Base-by-base conservation (phyloP, 192 early-diverging fungal genomes). In the Backusella tarrabulga region DNA sequence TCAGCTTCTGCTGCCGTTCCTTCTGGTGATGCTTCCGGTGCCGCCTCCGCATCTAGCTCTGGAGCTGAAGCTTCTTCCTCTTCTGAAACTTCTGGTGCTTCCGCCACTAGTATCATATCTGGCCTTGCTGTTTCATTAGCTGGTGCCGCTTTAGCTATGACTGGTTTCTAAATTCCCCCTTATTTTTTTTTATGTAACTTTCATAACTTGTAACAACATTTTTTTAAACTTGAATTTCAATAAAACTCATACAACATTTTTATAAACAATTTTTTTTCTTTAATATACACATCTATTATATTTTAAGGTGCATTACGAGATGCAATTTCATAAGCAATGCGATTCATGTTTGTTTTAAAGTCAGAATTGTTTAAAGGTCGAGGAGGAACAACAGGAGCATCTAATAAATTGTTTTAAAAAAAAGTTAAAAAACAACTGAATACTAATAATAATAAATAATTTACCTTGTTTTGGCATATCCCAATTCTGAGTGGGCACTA, bases 291-390 rank as follows among this genome's bases (percentile, higher is more conserved):
- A 4, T 60, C 9, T 56, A 56, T n/a, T 56, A 11, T 56, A 56
- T 63, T 63, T 63, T 63, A 63, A 63, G 56, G 9, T 29, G 21
- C 26, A 29, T 29, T 63, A 63, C 21, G 56, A 63, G 56, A 12
- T 63, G 56, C 9, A 29, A 63, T 29, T 63, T 63, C 21, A 14
- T 29, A 63, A 63, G 23, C 56, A 63, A 63, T 29, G 23, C 56
- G 56, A 11, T 60, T 60, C 54, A 60, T 60, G 23, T 60, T 60
- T 60, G 54, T 60, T 60, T 60, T 60, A 60, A 60, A 60, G 21
- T 60, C 54, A 23, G 54, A 26, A 63, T 63, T 63, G 26, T 63
- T 63, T 63, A 63, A 29, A 63, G 56, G 56, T 12, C 56, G 56
- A 63, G 56, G 56, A 26, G 56, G 56, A 29, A 63, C 56, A 29